These are phyloP conservation scores for Dactylellina cionopaga DNA, from an alignment of 2,329 filamentous ascomycete genomes.

Conservation along the genomic window DNA sequence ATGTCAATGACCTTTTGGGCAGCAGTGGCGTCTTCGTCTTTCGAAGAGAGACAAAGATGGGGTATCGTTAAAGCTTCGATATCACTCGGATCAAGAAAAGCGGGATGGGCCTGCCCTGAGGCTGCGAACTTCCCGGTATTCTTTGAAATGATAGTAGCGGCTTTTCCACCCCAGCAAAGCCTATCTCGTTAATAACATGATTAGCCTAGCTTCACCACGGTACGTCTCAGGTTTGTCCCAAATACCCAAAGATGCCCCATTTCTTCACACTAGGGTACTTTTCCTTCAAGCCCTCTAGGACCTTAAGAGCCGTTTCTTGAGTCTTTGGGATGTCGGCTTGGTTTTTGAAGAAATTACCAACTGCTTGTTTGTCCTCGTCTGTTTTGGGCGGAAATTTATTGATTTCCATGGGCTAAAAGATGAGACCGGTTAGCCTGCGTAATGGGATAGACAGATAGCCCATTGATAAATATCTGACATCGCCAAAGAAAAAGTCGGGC, in stretches of 20 bases:
- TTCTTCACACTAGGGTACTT: slow-evolving; percentile 31
- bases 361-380: slow-evolving; percentile 12
- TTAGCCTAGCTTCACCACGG: not conserved
- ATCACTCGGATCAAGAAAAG: slow-evolving; percentile 15
- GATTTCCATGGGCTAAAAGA: slow-evolving; percentile 23
- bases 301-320: slow-evolving; percentile 7
- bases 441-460: not conserved
- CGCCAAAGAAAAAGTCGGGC: slow-evolving; percentile 88
- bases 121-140: slow-evolving; percentile 11
- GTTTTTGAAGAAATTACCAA: slow-evolving; percentile 22
- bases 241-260: slow-evolving; percentile 47
- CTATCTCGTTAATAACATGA: slow-evolving; percentile 11
- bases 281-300: slow-evolving; percentile 30
- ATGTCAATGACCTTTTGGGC: slow-evolving; percentile 12
- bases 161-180: slow-evolving; percentile 48
- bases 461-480: slow-evolving; percentile 56
- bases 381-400: slow-evolving; percentile 17
- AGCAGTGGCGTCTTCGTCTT: slow-evolving; percentile 8
- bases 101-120: slow-evolving; percentile 42
- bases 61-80: slow-evolving; percentile 17
- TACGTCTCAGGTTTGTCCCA: not conserved
- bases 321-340: slow-evolving; percentile 16
- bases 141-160: slow-evolving; percentile 17
- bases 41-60: slow-evolving; percentile 38
- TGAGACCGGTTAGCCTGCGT: not conserved